A percentile compares a stretch with the other conserved stretches of the same genome.
phyloP scores from a whole-genome alignment of 148 eudicot species.

The Polygonum aviculare region DNA sequence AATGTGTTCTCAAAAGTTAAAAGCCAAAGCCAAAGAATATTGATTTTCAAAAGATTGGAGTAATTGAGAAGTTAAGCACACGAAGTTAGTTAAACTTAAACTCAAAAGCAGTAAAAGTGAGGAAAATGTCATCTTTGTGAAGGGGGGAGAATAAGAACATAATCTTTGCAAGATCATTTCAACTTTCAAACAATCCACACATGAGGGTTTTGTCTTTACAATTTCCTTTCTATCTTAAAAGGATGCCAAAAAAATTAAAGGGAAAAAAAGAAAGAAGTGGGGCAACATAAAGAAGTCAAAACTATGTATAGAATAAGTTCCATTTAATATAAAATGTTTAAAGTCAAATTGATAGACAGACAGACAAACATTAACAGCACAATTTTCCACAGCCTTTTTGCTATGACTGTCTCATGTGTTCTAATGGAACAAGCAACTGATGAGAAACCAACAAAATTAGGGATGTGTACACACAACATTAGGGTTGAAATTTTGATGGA shows the following conservation, averaged over 20 bases:
- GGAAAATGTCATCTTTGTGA: neutral
- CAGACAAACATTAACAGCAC: constrained; percentile 3
- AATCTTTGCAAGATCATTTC: neutral
- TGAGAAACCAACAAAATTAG: neutral
- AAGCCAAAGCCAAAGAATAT: neutral
- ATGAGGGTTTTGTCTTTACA: neutral
- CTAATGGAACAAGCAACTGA: constrained; percentile 5
- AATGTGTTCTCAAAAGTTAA: neutral
- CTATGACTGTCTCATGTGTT: neutral
- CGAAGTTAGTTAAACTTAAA: neutral
- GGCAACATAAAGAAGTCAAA: constrained; percentile 8
- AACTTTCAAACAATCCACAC: neutral
- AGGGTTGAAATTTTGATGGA: neutral
- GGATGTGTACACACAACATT: neutral
- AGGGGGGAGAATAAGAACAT: neutral
- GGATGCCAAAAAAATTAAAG: neutral
- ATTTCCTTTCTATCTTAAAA: neutral
- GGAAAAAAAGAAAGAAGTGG: neutral
- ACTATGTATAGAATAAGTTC: neutral
- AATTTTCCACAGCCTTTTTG: neutral
- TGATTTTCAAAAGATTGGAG: neutral
- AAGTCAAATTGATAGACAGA: constrained; percentile 1
- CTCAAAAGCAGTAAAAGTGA: neutral
- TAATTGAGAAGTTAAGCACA: neutral
- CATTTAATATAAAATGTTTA: neutral